Evolutionary conservation across 2,329 filamentous ascomycete genomes (phyloP).

Genomic region (Chalaropsis thielavioides): DNA sequence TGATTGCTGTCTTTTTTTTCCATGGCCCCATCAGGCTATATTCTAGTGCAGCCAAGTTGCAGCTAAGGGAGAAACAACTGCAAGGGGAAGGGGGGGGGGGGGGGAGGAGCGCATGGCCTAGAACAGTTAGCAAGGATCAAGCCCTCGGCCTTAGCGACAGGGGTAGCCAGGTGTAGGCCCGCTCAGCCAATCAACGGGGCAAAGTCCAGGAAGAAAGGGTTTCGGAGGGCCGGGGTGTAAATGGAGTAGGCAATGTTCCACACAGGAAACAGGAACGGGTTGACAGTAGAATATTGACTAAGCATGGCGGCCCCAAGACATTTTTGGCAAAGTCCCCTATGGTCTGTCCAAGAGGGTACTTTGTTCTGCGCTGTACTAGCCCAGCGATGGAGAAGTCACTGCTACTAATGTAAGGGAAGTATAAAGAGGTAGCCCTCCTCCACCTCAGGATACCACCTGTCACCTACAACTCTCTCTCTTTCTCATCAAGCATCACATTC

Average conservation of each 20-base stretch:
- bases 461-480: background rate
- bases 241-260: background rate
- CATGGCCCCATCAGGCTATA: background rate
- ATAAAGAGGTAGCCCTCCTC: background rate
- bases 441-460: background rate
- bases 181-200: background rate
- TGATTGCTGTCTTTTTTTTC: background rate
- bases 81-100: background rate
- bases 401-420: background rate
- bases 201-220: background rate
- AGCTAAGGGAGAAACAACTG: background rate
- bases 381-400: background rate
- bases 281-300: background rate
- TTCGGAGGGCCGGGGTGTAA: slow-evolving; percentile 1
- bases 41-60: background rate
- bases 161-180: background rate
- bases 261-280: no score
- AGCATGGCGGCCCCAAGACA: background rate
- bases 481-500: slow-evolving; percentile 9
- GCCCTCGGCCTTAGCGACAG: background rate
- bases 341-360: no score
- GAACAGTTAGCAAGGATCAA: background rate
- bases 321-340: no score
- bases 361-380: background rate
- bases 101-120: background rate